Base-by-base conservation (phyloP, 768 basidiomycete genomes). In the Imleria badia region DNA sequence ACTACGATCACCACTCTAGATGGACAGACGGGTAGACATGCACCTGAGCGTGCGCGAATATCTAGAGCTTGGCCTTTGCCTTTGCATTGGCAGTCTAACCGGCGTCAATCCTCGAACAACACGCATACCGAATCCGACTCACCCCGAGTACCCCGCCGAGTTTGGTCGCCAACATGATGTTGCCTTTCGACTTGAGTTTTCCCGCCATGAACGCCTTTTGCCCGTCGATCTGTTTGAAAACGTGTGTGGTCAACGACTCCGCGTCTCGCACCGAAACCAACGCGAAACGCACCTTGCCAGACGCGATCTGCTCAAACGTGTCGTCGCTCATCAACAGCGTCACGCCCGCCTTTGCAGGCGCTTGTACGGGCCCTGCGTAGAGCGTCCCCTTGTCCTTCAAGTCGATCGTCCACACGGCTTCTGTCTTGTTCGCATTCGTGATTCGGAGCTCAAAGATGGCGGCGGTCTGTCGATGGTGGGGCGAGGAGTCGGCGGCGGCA, bases 201-300 rank as follows among this genome's bases (percentile, higher is more conserved):
- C 94, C 94, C 8, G 89, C 91, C 90, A 98, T 92, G 77, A 94
- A 97, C 20, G 94, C 94, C 68, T 94, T 94, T 73, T 97, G 94
- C 19, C 91, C 94, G 63, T 90, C 92, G 42, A 89, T 76, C 87
- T 92, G 58, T 33, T 29, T 9, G 29, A 45, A 43, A 17, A 36
- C 3, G 7, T 10, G 19, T 12, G 5, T 10, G 41, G 41, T 23
- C 42, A 46, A 38, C 31, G 10, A 22, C 9, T 29, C 3, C 45
- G 3, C 4, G 5, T 17, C 23, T 34, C 20, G 31, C 22, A 40
- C 19, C 7, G 17, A 29, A n/a, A 20, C 14, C n/a, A 20, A 3
- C n/a, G 9, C 23, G 20, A 13, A 15, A 59, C 75, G 31, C 60
- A 87, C 87, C 79, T 91, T 89, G 65, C 88, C 89, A 36, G 74